Percentiles rank a stretch among this genome's conserved stretches.
Conservation (phyloP, 768 basidiomycete genomes). For the Leccinum subgranulosum region DNA sequence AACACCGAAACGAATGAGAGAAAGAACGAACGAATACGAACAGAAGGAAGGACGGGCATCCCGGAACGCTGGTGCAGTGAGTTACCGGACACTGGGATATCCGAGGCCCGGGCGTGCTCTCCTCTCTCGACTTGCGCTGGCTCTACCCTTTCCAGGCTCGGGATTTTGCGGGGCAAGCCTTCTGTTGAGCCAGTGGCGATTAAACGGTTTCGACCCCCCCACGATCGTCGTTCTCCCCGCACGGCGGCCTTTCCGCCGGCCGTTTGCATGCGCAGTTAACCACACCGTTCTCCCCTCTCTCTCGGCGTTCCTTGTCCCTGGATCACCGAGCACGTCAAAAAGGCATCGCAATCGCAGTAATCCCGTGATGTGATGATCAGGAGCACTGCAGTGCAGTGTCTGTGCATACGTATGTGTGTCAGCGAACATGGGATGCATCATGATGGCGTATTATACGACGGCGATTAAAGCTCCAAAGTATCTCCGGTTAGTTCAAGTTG, state of each 20-base stretch:
- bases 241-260: conserved; percentile 8
- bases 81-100: background rate
- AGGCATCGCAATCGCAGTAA: conserved; percentile 2
- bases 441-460: background rate
- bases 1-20: background rate
- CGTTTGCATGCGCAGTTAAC: background rate
- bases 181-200: background rate
- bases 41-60: background rate
- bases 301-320: background rate
- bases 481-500: background rate
- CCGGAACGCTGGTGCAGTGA: background rate
- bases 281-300: conserved; percentile 3
- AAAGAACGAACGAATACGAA: background rate
- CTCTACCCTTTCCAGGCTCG: background rate
- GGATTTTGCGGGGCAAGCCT: background rate
- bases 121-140: background rate
- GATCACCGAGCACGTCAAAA: background rate
- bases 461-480: conserved; percentile 1
- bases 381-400: background rate
- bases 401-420: background rate
- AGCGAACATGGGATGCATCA: background rate
- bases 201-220: background rate
- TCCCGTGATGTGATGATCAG: conserved; percentile 11
- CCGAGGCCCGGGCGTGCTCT: background rate
- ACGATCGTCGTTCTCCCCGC: background rate